Evolutionary conservation across 2,329 filamentous ascomycete species (phyloP).

Genomic region (Pseudogymnoascus sp.): DNA sequence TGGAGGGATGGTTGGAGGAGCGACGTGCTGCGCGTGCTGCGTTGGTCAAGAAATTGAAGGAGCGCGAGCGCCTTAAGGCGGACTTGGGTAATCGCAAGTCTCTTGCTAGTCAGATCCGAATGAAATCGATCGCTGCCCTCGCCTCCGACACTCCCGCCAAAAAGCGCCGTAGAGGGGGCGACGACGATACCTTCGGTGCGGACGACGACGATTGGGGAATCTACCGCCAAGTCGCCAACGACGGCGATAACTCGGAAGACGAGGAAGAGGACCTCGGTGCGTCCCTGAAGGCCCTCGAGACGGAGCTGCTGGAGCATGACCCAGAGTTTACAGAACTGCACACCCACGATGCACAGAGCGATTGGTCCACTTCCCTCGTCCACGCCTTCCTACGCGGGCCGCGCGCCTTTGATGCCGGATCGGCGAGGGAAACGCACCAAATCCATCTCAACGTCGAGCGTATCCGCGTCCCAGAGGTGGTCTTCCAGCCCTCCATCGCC

Average conservation of each 20-base stretch:
- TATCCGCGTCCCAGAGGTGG: conserved; percentile 85
- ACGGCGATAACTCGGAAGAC: conserved; percentile 74
- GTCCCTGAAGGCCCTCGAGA: conserved; percentile 68
- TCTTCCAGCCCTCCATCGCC: conserved; percentile 87
- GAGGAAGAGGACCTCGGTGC: conserved; percentile 79
- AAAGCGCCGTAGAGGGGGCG: conserved; percentile 76
- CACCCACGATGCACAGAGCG: conserved; percentile 82
- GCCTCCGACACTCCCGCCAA: conserved; percentile 80
- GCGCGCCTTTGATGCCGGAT: conserved; percentile 73
- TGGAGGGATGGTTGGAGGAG: conserved; percentile 80
- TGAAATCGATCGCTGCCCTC: conserved; percentile 96
- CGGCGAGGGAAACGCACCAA: conserved; percentile 73
- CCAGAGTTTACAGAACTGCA: conserved; percentile 84
- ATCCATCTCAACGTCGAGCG: conserved; percentile 94
- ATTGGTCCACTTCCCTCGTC: conserved; percentile 88
- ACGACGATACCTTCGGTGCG: conserved; percentile 93
- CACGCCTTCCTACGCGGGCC: conserved; percentile 87
- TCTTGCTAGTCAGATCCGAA: conserved; percentile 88
- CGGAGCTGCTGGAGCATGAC: conserved; percentile 78
- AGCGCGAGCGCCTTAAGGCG: conserved; percentile 84
- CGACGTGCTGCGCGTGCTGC: conserved; percentile 64
- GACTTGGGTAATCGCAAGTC: conserved; percentile 96
- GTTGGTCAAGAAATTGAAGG: conserved; percentile 77
- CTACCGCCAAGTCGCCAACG: conserved; percentile 84
- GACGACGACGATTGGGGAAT: conserved; percentile 98